A percentile compares a stretch with the other conserved stretches of the same genome.
Conservation (phyloP, 257 asterid genomes). For the Datura wrightii region DNA sequence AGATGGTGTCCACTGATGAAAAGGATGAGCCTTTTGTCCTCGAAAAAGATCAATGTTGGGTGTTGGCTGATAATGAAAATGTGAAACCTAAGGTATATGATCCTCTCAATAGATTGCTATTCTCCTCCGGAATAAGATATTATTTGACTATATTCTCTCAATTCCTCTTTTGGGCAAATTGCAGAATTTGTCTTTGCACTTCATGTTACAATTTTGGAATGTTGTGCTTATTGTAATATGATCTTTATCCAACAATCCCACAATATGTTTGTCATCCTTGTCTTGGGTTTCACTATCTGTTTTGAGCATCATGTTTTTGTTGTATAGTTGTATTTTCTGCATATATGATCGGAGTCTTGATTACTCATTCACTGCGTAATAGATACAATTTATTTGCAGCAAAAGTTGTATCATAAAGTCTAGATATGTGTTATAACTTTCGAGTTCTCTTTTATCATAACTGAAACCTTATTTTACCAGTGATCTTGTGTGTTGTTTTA, state of each 20-base stretch:
- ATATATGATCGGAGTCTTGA: not conserved
- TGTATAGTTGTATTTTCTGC: slow-evolving; percentile 3
- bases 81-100: slow-evolving; percentile 68
- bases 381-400: not conserved
- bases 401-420: not conserved
- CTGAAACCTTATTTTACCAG: slow-evolving; percentile 6
- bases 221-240: slow-evolving; percentile 1
- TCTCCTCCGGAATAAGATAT: slow-evolving; percentile 15
- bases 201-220: not conserved
- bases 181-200: not conserved
- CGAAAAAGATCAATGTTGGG: slow-evolving; percentile 85
- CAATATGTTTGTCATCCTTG: slow-evolving; percentile 4
- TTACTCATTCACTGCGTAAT: not conserved
- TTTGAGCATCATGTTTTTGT: not conserved
- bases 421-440: not conserved
- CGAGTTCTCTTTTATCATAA: not conserved
- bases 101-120: not conserved
- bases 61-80: slow-evolving; percentile 70
- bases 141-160: not conserved
- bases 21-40: slow-evolving; percentile 79
- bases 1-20: slow-evolving; percentile 74
- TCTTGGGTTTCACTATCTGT: not conserved
- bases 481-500: not conserved
- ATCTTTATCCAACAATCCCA: not conserved
- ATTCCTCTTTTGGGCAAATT: not conserved